Evolutionary conservation across 1,139 yeast genomes (phyloP).

Genomic region (Yamadazyma pseudoaaseri): DNA sequence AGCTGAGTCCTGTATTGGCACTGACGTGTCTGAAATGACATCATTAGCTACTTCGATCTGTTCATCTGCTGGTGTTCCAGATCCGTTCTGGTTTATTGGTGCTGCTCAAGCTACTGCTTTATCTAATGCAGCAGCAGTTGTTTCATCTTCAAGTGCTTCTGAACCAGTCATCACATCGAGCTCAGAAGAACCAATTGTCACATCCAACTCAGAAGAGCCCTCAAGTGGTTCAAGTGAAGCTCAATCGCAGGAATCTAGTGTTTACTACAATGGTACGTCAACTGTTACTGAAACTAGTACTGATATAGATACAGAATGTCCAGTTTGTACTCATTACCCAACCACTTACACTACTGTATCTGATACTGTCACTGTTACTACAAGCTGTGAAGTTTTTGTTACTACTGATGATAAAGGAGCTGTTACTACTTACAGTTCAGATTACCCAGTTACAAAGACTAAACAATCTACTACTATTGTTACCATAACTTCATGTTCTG

Average conservation of each 20-base stretch:
- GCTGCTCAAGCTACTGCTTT: slow-evolving; percentile 13
- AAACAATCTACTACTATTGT: slow-evolving; percentile 31
- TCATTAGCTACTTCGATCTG: slow-evolving; percentile 27
- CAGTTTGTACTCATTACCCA: slow-evolving; percentile 14
- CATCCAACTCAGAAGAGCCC: slow-evolving; percentile 1
- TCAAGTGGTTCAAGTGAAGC: slow-evolving; percentile 22
- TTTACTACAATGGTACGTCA: slow-evolving; percentile 1
- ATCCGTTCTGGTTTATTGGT: slow-evolving; percentile 26
- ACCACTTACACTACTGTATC: slow-evolving; percentile 14
- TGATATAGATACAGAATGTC: slow-evolving; percentile 11
- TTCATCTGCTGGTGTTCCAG: slow-evolving; percentile 26
- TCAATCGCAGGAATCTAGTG: slow-evolving; percentile 5
- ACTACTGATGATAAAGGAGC: slow-evolving; percentile 13
- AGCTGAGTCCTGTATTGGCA: slow-evolving; percentile 26
- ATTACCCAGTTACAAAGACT: slow-evolving; percentile 3
- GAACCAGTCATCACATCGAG: slow-evolving; percentile 3
- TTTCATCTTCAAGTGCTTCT: slow-evolving; percentile 4
- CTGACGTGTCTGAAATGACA: slow-evolving; percentile 21
- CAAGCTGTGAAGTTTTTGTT: slow-evolving; percentile 15
- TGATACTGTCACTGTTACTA: slow-evolving; percentile 11
- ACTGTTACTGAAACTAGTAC: slow-evolving; percentile 7
- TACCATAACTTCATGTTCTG: slow-evolving; percentile 47
- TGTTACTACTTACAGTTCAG: slow-evolving; percentile 10
- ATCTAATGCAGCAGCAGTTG: slow-evolving; percentile 11
- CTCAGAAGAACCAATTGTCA: slow-evolving; percentile 19